A percentile compares a stretch with the other conserved stretches of the same genome.
Evolutionary conservation across 192 early-diverging fungal genomes (phyloP).

Genomic region (Coemansia reversa): DNA sequence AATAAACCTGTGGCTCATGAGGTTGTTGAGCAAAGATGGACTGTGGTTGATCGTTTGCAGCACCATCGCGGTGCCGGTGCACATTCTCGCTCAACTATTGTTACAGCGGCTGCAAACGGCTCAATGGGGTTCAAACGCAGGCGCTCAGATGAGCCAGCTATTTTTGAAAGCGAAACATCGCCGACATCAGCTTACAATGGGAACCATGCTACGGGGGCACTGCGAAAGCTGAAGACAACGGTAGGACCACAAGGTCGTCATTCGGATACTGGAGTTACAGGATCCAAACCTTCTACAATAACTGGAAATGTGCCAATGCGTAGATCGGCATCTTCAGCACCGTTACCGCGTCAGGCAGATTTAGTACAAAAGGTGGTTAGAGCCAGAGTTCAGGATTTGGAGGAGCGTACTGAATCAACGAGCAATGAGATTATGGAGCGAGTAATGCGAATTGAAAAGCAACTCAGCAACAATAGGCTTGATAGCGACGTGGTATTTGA

Average conservation of each 20-base stretch:
- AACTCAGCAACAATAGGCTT: conserved; percentile 25
- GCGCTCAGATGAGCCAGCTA: conserved; percentile 28
- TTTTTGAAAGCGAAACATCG: not conserved
- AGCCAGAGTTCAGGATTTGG: conserved; percentile 19
- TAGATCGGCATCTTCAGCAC: not conserved
- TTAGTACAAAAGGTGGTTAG: conserved; percentile 25
- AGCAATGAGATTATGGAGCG: conserved; percentile 50
- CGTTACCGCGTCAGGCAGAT: conserved; percentile 20
- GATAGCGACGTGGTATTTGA: conserved; percentile 45
- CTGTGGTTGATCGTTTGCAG: conserved; percentile 32
- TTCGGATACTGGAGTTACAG: conserved; percentile 4
- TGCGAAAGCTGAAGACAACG: not conserved
- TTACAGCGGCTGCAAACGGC: conserved; percentile 4
- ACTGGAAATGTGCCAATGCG: not conserved
- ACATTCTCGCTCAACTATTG: conserved; percentile 6
- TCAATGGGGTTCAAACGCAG: conserved; percentile 27
- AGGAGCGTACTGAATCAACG: conserved; percentile 21
- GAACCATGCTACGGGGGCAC: not conserved
- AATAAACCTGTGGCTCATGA: conserved; percentile 56
- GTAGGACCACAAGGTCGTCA: conserved; percentile 7
- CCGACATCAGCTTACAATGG: not conserved
- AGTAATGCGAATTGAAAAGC: conserved; percentile 50
- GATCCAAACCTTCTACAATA: not conserved
- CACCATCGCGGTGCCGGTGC: conserved; percentile 34
- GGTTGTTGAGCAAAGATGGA: conserved; percentile 44